A percentile compares a stretch with the other conserved stretches of the same genome.
These are phyloP conservation scores for Sphagnum contortum DNA, from an alignment of 225 moss, liverwort and hornwort genomes.

Conservation along the genomic window DNA sequence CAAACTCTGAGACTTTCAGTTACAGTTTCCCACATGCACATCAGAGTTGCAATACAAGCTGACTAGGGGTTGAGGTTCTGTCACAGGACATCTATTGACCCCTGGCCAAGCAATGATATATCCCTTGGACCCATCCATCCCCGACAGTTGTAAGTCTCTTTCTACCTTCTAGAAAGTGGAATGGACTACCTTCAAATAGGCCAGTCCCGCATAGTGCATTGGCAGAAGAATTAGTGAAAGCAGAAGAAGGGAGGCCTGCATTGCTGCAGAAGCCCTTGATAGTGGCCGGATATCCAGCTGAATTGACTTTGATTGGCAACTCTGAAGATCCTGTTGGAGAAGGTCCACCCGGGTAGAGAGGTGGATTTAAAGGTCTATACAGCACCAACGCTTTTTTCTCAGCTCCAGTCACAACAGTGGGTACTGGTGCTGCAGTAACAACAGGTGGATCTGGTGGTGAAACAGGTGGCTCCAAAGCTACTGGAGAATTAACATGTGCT, in stretches of 20 bases:
- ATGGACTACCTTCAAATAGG: slow-evolving; percentile 90
- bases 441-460: no score
- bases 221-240: slow-evolving; percentile 71
- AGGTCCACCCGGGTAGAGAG: slow-evolving; percentile 66
- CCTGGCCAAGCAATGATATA: slow-evolving; percentile 6
- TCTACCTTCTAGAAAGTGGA: slow-evolving; percentile 49
- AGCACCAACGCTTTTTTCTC: slow-evolving; percentile 62
- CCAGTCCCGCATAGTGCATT: slow-evolving; percentile 65
- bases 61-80: slow-evolving; percentile 5
- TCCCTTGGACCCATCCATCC: slow-evolving; percentile 12
- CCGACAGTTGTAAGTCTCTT: slow-evolving; percentile 15
- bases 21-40: slow-evolving; percentile 4
- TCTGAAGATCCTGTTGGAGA: slow-evolving; percentile 38
- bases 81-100: slow-evolving; percentile 5
- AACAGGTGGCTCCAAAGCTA: no score
- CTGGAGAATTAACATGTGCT: no score
- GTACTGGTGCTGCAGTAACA: slow-evolving; percentile 7
- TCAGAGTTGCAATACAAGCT: neutral
- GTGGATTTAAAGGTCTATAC: slow-evolving; percentile 59
- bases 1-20: slow-evolving; percentile 5
- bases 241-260: slow-evolving; percentile 59
- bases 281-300: slow-evolving; percentile 34
- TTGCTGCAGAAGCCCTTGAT: slow-evolving; percentile 53
- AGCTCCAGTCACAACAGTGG: slow-evolving; percentile 9
- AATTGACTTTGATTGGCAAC: slow-evolving; percentile 44